phyloP scores from a whole-genome alignment of 2,329 filamentous ascomycete genomes.

The Phaeosphaeriaceae sp. region DNA sequence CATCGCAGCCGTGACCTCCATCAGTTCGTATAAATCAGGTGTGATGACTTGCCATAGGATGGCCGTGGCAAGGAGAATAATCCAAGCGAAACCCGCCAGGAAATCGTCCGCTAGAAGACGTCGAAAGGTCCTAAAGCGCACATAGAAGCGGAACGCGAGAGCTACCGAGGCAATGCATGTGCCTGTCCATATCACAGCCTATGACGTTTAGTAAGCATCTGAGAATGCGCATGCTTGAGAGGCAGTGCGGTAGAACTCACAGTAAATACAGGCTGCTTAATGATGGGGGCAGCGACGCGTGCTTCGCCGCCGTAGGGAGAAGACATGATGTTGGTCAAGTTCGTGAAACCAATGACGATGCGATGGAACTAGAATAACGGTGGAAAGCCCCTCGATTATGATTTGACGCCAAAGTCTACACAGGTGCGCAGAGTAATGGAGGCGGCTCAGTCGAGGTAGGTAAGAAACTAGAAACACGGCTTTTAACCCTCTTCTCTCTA shows the following conservation, averaged over 20 bases:
- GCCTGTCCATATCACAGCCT: background rate
- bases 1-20: background rate
- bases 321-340: background rate
- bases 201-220: background rate
- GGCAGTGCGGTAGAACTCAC: background rate
- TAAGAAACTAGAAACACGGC: too few species aligned
- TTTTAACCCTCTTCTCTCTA: background rate
- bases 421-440: too few species aligned
- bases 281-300: background rate
- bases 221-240: background rate
- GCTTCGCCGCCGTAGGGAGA: background rate
- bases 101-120: slow-evolving; percentile 7
- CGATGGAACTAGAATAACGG: too few species aligned
- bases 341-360: background rate
- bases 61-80: slow-evolving; percentile 8
- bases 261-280: background rate
- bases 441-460: too few species aligned
- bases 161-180: slow-evolving; percentile 2
- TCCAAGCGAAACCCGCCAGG: slow-evolving; percentile 10
- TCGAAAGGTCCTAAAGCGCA: slow-evolving; percentile 6
- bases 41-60: slow-evolving; percentile 7
- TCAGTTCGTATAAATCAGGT: slow-evolving; percentile 4
- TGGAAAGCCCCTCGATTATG: too few species aligned
- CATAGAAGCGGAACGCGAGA: slow-evolving; percentile 6
- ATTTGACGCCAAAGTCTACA: too few species aligned